Evolutionary conservation across 2,329 filamentous ascomycete genomes (phyloP).

Genomic region (Beauveria sp.): DNA sequence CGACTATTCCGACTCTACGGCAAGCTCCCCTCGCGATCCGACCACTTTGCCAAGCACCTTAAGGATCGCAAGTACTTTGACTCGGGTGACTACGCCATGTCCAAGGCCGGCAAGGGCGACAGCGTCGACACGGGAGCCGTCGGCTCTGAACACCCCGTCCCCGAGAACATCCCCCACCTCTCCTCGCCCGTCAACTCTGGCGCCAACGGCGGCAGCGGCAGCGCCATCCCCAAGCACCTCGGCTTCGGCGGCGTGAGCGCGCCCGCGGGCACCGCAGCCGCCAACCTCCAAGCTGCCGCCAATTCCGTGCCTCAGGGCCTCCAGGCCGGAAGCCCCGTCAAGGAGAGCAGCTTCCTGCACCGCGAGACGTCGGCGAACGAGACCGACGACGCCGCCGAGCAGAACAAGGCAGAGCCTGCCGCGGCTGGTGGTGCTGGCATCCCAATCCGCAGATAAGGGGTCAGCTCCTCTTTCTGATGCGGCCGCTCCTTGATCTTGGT

Average conservation of each 20-base stretch:
- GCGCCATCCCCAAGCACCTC: slow-evolving; percentile 9
- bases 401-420: neutral
- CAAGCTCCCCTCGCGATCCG: slow-evolving; percentile 93
- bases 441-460: slow-evolving; percentile 53
- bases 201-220: slow-evolving; percentile 24
- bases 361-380: slow-evolving; percentile 63
- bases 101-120: slow-evolving; percentile 93
- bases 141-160: slow-evolving; percentile 88
- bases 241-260: slow-evolving; percentile 31
- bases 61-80: slow-evolving; percentile 99
- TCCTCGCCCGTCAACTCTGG: slow-evolving; percentile 52
- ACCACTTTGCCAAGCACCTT: slow-evolving; percentile 94
- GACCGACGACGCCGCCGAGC: slow-evolving; percentile 13
- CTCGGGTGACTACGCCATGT: slow-evolving; percentile 91
- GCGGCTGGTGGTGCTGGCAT: slow-evolving; percentile 29
- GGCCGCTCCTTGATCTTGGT: neutral
- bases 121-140: slow-evolving; percentile 90
- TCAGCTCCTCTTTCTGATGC: neutral
- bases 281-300: slow-evolving; percentile 12
- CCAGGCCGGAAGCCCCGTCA: slow-evolving; percentile 72
- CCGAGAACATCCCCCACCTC: slow-evolving; percentile 90
- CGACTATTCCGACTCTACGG: slow-evolving; percentile 95
- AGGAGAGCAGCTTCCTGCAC: slow-evolving; percentile 83
- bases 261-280: slow-evolving; percentile 17
- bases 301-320: slow-evolving; percentile 24